Base-by-base conservation (phyloP, 2,329 filamentous ascomycete genomes). In the Exophiala sp. region DNA sequence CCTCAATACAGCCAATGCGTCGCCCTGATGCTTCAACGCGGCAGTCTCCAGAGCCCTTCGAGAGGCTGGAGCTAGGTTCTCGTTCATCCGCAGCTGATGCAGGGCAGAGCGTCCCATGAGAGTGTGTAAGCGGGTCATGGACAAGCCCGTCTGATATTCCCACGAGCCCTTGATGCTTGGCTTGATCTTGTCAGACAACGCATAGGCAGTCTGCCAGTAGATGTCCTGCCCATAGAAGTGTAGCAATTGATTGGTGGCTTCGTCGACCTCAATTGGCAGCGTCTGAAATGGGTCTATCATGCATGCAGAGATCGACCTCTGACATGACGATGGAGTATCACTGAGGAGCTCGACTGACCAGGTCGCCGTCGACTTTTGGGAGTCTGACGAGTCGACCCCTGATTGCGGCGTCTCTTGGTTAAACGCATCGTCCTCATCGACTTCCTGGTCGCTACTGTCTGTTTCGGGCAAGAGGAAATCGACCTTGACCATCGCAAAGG, bases 91-190 rank as follows among this genome's bases (percentile, higher is more conserved):
- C 12, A 57, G 48, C 16, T 57, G 54, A 47, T 57, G 54, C 36
- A 57, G 39, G 11, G 54, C 54, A 34, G 54, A 57, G 14, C 54
- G 54, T n/a, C 50, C 54, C 54, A 57, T 57, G n/a, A 57, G 33
- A 18, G 47, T 50, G 36, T 57, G 54, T 38, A 57, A 54, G 29
- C 54, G 54, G 20, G 54, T 53, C 11, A 44, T 34, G 6, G 50
- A 57, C 21, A 49, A 35, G 8, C 54, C 50, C 9, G 54, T 50
- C 32, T 57, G 54, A 24, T 57, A 57, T 41, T 57, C 54, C 54
- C 54, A 57, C 5, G 54, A 57, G 9, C 54, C 54, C 21, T 57
- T 57, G 34, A 57, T 57, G 36, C 50, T 54, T 16, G 50, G 49
- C 24, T 44, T 53, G 16, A 57, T 52, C 24, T 41, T 50, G 6